A percentile compares a stretch with the other conserved stretches of the same genome.
These are phyloP conservation scores for Komagataea norvegica DNA, from an alignment of 1,139 yeast species.

Conservation along the genomic window DNA sequence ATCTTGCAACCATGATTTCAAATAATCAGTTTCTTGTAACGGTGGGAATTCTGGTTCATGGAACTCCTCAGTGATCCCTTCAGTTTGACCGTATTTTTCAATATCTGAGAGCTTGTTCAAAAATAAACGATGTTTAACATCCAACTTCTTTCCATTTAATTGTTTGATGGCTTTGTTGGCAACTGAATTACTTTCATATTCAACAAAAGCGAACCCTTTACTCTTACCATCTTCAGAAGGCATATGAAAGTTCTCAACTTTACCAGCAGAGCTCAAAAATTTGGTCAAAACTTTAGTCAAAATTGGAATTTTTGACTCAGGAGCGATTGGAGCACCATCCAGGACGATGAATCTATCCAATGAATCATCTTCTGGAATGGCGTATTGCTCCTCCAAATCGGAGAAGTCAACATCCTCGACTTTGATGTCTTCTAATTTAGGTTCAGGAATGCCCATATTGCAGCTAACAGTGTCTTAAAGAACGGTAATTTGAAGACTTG, in stretches of 20 bases:
- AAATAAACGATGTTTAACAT: slow-evolving; percentile 84
- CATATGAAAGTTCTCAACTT: slow-evolving; percentile 52
- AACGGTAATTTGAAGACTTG: no score
- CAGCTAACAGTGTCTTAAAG: no score
- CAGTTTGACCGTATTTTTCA: slow-evolving; percentile 73
- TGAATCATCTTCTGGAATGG: slow-evolving; percentile 55
- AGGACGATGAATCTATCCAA: slow-evolving; percentile 80
- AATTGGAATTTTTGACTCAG: slow-evolving; percentile 80
- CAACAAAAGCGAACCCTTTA: slow-evolving; percentile 85
- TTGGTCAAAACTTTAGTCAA: slow-evolving; percentile 82
- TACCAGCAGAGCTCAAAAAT: slow-evolving; percentile 65
- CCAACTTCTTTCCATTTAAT: slow-evolving; percentile 85
- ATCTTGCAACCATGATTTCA: slow-evolving; percentile 90
- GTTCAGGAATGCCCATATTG: slow-evolving; percentile 18
- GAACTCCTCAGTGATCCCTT: slow-evolving; percentile 59
- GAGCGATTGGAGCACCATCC: slow-evolving; percentile 95
- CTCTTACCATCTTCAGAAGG: slow-evolving; percentile 80
- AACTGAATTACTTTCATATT: slow-evolving; percentile 60
- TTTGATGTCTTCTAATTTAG: slow-evolving; percentile 36
- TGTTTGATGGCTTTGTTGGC: slow-evolving; percentile 79
- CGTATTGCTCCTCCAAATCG: slow-evolving; percentile 77
- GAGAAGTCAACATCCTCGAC: slow-evolving; percentile 79
- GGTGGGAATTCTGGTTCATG: slow-evolving; percentile 67
- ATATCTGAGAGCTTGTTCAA: slow-evolving; percentile 83
- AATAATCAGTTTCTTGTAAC: slow-evolving; percentile 71